A percentile compares a stretch with the other conserved stretches of the same genome.
Conservation (phyloP, 768 basidiomycete genomes). For the Boletus speciosus region DNA sequence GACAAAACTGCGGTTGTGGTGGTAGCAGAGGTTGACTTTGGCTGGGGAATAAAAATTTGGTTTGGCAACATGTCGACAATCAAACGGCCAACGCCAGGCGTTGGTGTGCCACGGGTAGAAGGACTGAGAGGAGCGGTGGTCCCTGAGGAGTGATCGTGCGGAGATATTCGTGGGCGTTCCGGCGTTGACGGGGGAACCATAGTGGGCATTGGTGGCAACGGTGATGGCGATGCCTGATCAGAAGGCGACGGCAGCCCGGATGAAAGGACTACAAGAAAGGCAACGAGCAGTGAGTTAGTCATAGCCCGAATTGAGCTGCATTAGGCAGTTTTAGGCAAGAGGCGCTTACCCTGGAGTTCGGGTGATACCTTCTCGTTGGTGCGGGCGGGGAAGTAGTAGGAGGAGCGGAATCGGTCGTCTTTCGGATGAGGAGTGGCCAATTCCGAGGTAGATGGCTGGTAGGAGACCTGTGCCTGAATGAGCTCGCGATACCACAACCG, state of each 20-base stretch:
- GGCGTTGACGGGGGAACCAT: slow-evolving; percentile 24
- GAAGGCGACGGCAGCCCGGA: slow-evolving; percentile 26
- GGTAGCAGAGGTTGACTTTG: slow-evolving; percentile 2
- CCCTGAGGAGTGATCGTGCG: slow-evolving; percentile 8
- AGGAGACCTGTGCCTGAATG: slow-evolving; percentile 32
- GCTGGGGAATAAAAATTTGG: slow-evolving; percentile 28
- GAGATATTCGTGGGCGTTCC: slow-evolving; percentile 29
- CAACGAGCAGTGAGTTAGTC: slow-evolving; percentile 12
- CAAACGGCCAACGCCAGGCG: slow-evolving; percentile 40
- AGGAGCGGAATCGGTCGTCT: slow-evolving; percentile 20
- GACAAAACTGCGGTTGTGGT: slow-evolving; percentile 1
- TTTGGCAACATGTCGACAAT: slow-evolving; percentile 61
- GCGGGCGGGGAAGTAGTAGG: slow-evolving; percentile 30
- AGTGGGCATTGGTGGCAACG: slow-evolving; percentile 21
- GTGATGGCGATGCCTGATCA: slow-evolving; percentile 29
- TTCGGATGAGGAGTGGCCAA: slow-evolving; percentile 15
- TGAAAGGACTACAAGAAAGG: slow-evolving; percentile 23
- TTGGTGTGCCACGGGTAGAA: slow-evolving; percentile 20
- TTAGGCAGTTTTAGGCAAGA: slow-evolving; percentile 10
- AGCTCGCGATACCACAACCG: slow-evolving; percentile 75
- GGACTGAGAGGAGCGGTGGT: slow-evolving; percentile 8
- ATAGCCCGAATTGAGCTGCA: slow-evolving; percentile 9
- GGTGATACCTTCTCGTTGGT: slow-evolving; percentile 13
- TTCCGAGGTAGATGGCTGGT: slow-evolving; percentile 29
- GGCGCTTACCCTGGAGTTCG: slow-evolving; percentile 14